A percentile compares a stretch with the other conserved stretches of the same genome.
These are phyloP conservation scores for Breviolum minutum DNA, from an alignment of 73 alveolate species.

Conservation along the genomic window DNA sequence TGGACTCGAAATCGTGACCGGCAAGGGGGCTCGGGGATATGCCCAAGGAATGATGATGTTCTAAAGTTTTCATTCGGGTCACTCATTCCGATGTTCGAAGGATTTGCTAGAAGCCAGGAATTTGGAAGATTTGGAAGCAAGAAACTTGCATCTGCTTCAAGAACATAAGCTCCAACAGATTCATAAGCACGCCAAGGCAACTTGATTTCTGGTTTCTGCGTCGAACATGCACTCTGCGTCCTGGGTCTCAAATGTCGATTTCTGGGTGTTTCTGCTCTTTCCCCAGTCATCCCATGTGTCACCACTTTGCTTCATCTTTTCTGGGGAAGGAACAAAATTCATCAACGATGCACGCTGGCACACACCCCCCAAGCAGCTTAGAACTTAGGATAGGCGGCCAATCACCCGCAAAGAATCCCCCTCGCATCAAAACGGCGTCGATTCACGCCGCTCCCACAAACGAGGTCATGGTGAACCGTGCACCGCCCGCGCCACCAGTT, in stretches of 20 bases:
- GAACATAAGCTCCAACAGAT: too few relatives aligned
- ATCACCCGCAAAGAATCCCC: constrained; percentile 17
- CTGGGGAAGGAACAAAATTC: background rate
- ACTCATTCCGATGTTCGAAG: too few relatives aligned
- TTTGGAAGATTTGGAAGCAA: too few relatives aligned
- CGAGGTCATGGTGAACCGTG: constrained; percentile 37
- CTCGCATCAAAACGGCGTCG: constrained; percentile 8
- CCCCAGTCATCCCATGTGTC: background rate
- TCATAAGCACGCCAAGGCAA: background rate
- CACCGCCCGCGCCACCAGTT: background rate
- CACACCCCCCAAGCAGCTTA: constrained; percentile 5
- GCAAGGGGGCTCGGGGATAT: too few relatives aligned
- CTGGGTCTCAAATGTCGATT: background rate
- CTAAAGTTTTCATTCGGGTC: too few relatives aligned
- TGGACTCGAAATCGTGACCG: too few relatives aligned
- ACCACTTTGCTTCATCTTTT: background rate
- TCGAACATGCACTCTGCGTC: background rate
- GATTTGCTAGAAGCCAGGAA: too few relatives aligned
- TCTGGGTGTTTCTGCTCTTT: background rate
- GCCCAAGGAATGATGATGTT: too few relatives aligned
- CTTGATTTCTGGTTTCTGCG: background rate
- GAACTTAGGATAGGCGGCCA: constrained; percentile 43
- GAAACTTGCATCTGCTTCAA: too few relatives aligned
- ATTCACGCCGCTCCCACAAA: background rate
- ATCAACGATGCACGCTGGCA: constrained; percentile 38